Percentiles rank a stretch among this genome's conserved stretches.
phyloP scores from a whole-genome alignment of 2,329 filamentous ascomycete species.

The Phyllosticta citriasiana region DNA sequence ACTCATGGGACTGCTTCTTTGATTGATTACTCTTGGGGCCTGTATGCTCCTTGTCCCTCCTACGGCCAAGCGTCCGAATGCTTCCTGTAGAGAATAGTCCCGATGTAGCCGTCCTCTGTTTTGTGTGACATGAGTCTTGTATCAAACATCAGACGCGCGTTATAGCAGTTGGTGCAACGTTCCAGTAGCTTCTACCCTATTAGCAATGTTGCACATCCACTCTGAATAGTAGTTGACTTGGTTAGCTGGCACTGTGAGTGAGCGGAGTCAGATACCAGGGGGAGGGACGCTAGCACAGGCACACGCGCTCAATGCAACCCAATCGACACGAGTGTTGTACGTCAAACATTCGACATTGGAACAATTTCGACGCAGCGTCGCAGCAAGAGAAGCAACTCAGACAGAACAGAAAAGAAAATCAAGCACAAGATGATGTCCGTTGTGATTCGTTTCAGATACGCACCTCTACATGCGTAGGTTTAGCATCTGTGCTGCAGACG shows the following conservation, averaged over 20 bases:
- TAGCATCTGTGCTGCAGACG: not conserved
- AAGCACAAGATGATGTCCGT: not conserved
- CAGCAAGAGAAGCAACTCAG: not conserved
- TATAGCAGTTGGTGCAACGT: not conserved
- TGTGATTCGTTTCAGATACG: not conserved
- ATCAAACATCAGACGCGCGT: not conserved
- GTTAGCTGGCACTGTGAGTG: no score
- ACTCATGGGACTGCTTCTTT: no score
- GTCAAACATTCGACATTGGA: not conserved
- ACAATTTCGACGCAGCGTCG: not conserved
- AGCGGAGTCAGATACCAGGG: no score
- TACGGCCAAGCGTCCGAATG: no score
- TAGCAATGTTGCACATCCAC: not conserved
- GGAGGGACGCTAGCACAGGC: no score
- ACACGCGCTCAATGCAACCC: no score
- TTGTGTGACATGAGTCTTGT: no score
- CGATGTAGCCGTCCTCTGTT: no score
- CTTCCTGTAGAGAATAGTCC: no score
- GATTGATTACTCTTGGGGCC: no score
- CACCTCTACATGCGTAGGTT: not conserved
- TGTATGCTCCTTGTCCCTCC: no score
- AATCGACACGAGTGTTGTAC: not conserved
- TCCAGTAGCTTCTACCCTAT: not conserved
- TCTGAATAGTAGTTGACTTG: no score
- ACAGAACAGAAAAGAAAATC: not conserved